Percentiles rank a stretch among this genome's conserved stretches.
Evolutionary conservation across 106 monocot genomes (phyloP).

Genomic region (Posidonia australis): DNA sequence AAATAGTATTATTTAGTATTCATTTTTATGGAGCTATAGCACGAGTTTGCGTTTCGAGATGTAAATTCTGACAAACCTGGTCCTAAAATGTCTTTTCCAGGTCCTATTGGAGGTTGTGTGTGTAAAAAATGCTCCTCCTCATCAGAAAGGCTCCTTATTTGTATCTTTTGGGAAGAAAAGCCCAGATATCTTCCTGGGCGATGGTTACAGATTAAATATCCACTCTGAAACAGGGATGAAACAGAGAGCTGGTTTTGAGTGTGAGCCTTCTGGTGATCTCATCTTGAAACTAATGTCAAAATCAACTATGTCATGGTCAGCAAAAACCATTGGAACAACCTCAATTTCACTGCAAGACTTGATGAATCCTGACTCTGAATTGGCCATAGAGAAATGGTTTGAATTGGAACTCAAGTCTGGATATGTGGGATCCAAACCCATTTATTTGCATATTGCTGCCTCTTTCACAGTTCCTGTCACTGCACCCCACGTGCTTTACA

Average conservation of each 20-base stretch:
- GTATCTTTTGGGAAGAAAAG: constrained; percentile 54
- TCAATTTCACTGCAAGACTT: constrained; percentile 59
- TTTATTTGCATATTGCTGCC: constrained; percentile 55
- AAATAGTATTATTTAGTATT: too few relatives aligned
- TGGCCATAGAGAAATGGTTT: constrained; percentile 62
- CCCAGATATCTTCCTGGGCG: constrained; percentile 54
- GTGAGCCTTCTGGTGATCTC: constrained; percentile 76
- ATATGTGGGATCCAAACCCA: constrained; percentile 18
- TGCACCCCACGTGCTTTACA: constrained; percentile 32
- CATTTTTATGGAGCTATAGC: too few relatives aligned
- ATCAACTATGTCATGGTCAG: constrained; percentile 3
- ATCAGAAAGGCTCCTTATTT: constrained; percentile 17
- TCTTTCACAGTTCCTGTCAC: constrained; percentile 57
- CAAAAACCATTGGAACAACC: constrained; percentile 49
- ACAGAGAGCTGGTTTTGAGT: constrained; percentile 43
- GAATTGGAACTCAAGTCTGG: constrained; percentile 34
- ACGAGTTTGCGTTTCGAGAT: too few relatives aligned
- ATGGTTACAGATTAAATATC: constrained; percentile 23
- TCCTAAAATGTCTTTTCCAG: constrained; percentile 26
- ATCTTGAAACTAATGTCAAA: constrained; percentile 36
- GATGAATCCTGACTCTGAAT: constrained; percentile 33
- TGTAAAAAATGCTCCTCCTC: constrained; percentile 18
- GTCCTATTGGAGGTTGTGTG: constrained; percentile 61
- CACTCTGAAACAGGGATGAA: constrained; percentile 40
- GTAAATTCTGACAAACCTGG: too few relatives aligned